Evolutionary conservation across 192 early-diverging fungal species (phyloP).

Genomic region (Podila clonocystis): DNA sequence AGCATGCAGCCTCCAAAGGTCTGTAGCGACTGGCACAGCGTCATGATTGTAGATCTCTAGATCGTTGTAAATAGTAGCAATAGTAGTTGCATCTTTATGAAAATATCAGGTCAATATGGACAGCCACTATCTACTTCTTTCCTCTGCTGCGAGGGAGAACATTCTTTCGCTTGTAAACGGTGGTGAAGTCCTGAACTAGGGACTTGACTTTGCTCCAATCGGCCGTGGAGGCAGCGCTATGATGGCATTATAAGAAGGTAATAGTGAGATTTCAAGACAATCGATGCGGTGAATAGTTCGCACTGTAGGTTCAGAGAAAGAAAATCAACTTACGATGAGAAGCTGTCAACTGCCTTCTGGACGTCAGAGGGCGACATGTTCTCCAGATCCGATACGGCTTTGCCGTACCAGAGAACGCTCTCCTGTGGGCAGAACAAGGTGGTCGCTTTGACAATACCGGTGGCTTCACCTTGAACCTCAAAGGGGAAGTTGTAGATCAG

Average conservation of each 20-base stretch:
- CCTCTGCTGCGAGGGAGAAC: conserved; percentile 31
- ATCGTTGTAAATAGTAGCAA: background rate
- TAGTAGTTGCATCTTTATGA: background rate
- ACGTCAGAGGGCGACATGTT: conserved; percentile 53
- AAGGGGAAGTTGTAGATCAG: conserved; percentile 63
- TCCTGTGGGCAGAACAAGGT: conserved; percentile 59
- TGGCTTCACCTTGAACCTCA: conserved; percentile 66
- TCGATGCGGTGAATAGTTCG: background rate
- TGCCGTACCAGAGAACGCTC: conserved; percentile 58
- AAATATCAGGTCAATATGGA: background rate
- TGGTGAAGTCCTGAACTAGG: conserved; percentile 67
- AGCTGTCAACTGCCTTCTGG: conserved; percentile 64
- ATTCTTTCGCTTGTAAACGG: conserved; percentile 64
- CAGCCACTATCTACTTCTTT: conserved; percentile 22
- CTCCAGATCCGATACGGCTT: conserved; percentile 57
- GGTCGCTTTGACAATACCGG: conserved; percentile 57
- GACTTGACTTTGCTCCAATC: conserved; percentile 63
- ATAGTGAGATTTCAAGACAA: background rate
- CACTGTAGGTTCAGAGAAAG: background rate
- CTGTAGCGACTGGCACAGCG: background rate
- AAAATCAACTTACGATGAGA: conserved; percentile 60
- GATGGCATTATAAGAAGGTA: background rate
- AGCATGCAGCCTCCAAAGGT: background rate
- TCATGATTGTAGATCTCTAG: too few species aligned
- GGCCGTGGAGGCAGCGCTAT: conserved; percentile 60